phyloP scores from a whole-genome alignment of 352 stramenopile species.

The Phytophthora rubi region DNA sequence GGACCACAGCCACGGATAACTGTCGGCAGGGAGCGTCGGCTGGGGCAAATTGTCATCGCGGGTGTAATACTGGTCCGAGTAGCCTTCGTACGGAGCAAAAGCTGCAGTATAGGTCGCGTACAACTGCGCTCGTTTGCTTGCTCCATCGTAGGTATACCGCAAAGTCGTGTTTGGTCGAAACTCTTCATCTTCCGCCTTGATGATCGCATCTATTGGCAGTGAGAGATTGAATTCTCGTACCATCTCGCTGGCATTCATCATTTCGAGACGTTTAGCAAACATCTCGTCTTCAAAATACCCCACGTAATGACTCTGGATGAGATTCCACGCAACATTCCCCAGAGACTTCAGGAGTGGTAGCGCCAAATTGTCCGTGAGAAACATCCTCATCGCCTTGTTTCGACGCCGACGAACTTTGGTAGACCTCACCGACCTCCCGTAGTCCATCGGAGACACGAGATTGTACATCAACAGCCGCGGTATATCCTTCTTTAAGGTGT shows the following conservation, averaged over 20 bases:
- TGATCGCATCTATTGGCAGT: conserved; percentile 25
- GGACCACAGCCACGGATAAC: conserved; percentile 61
- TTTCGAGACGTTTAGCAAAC: conserved; percentile 28
- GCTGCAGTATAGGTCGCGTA: conserved; percentile 29
- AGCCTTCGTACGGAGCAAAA: conserved; percentile 58
- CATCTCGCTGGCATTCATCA: conserved; percentile 53
- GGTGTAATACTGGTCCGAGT: conserved; percentile 55
- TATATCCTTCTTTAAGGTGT: conserved; percentile 40
- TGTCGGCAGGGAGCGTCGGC: conserved; percentile 44
- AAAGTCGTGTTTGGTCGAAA: conserved; percentile 39
- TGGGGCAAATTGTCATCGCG: conserved; percentile 39
- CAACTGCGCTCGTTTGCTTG: conserved; percentile 24
- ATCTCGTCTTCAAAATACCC: conserved; percentile 47
- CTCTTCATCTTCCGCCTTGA: conserved; percentile 15
- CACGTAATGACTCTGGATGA: conserved; percentile 49
- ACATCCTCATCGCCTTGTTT: conserved; percentile 45
- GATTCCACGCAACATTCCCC: conserved; percentile 32
- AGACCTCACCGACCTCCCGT: conserved; percentile 41
- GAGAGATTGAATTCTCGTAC: conserved; percentile 46
- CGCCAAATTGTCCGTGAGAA: conserved; percentile 48
- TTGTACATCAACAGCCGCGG: conserved; percentile 52
- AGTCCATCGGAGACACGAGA: conserved; percentile 54
- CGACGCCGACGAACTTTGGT: conserved; percentile 40
- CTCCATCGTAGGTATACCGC: conserved; percentile 35
- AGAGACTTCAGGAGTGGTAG: conserved; percentile 47